Evolutionary conservation across 768 basidiomycete species (phyloP).

Genomic region (Rubroboletus satanas): DNA sequence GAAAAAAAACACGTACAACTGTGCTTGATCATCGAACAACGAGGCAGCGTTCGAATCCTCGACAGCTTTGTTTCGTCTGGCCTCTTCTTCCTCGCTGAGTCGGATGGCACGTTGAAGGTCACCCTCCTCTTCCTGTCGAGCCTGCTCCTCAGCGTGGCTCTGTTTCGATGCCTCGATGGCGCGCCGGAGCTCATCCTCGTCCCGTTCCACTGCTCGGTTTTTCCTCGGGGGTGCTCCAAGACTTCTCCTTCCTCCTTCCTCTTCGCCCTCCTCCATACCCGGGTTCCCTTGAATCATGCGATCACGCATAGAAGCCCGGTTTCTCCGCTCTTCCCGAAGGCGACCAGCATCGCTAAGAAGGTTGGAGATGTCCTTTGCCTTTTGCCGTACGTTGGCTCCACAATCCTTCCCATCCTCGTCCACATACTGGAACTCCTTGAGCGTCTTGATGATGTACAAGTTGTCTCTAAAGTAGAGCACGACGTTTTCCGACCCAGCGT

Average conservation of each 20-base stretch:
- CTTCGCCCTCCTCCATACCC: constrained; percentile 35
- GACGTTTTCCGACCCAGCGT: constrained; percentile 96
- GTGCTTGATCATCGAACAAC: constrained; percentile 84
- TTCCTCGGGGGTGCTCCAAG: constrained; percentile 16
- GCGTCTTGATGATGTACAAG: constrained; percentile 95
- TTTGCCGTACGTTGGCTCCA: constrained; percentile 95
- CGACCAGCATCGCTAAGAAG: constrained; percentile 83
- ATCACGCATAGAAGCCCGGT: constrained; percentile 89
- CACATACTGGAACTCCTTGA: constrained; percentile 96
- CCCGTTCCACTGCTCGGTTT: constrained; percentile 35
- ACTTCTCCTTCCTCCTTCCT: neutral
- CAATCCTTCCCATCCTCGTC: constrained; percentile 97
- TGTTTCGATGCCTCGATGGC: constrained; percentile 92
- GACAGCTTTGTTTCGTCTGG: constrained; percentile 60
- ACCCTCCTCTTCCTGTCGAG: constrained; percentile 61
- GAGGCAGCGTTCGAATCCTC: constrained; percentile 70
- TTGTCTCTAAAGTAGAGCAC: constrained; percentile 99
- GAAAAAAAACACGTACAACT: constrained; percentile 51
- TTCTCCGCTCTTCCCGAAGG: constrained; percentile 78
- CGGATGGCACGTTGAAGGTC: constrained; percentile 81
- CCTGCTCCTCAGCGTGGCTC: constrained; percentile 65
- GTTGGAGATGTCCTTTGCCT: constrained; percentile 97
- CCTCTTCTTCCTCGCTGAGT: constrained; percentile 90
- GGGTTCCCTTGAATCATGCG: constrained; percentile 74
- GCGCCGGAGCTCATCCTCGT: constrained; percentile 78